Evolutionary conservation across 495 filamentous ascomycete species (phyloP).

Genomic region (Geoglossum glabrum): DNA sequence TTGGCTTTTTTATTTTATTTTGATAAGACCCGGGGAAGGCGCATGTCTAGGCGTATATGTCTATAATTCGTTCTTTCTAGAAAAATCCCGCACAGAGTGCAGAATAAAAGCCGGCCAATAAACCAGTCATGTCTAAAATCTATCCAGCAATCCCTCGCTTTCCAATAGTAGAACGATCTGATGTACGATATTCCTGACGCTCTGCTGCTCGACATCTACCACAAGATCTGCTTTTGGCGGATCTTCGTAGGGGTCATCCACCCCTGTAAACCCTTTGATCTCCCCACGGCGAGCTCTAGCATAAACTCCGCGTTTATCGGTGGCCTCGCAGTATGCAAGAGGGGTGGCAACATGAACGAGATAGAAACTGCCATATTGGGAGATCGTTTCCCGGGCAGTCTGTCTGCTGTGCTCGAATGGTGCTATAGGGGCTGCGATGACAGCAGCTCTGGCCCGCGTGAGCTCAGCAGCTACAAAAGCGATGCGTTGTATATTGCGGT

Average conservation of each 20-base stretch:
- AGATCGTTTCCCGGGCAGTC: constrained; percentile 61
- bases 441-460: constrained; percentile 77
- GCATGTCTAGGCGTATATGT: no score
- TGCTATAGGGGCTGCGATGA: constrained; percentile 94
- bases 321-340: constrained; percentile 82
- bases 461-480: constrained; percentile 91
- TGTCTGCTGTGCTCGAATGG: constrained; percentile 64
- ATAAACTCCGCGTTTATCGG: constrained; percentile 87
- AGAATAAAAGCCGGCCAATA: background rate
- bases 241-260: constrained; percentile 90
- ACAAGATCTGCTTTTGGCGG: constrained; percentile 65
- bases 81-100: no score
- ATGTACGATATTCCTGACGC: constrained; percentile 82
- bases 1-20: no score
- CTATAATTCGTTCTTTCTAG: no score
- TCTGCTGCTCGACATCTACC: constrained; percentile 70
- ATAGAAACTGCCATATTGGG: constrained; percentile 78
- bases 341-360: constrained; percentile 88
- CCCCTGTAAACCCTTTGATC: constrained; percentile 96
- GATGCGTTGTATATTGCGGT: constrained; percentile 90
- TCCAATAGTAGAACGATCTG: constrained; percentile 90
- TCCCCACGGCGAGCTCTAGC: constrained; percentile 64
- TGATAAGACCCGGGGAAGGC: no score
- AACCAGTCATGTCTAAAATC: constrained; percentile 18
- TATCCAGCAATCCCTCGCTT: constrained; percentile 63